Conservation (phyloP, 1,139 yeast species). For the Pichia sp. region DNA sequence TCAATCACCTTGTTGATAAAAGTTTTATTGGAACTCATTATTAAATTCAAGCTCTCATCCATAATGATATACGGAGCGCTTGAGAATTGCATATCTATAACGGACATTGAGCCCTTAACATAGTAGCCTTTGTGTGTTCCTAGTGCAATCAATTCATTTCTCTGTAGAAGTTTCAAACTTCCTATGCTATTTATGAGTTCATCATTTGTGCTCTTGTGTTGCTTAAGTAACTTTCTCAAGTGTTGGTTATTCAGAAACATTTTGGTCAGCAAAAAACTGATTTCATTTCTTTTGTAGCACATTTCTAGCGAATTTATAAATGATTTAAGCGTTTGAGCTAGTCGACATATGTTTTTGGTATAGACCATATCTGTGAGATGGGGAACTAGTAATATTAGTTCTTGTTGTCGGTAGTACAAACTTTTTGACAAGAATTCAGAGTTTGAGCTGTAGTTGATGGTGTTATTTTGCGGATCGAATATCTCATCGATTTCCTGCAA, state of each 20-base stretch:
- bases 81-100: conserved; percentile 35
- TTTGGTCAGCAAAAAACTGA: conserved; percentile 14
- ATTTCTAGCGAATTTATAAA: conserved; percentile 25
- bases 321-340: conserved; percentile 20
- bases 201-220: background rate
- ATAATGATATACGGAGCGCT: conserved; percentile 3
- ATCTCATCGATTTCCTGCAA: background rate
- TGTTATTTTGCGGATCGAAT: background rate
- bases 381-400: conserved; percentile 16
- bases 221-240: background rate
- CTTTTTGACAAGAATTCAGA: conserved; percentile 20
- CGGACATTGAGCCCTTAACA: conserved; percentile 42
- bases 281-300: conserved; percentile 25
- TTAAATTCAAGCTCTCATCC: conserved; percentile 10
- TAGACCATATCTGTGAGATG: conserved; percentile 15
- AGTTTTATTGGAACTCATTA: conserved; percentile 25
- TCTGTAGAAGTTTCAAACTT: conserved; percentile 42
- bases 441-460: background rate
- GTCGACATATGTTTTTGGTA: conserved; percentile 18
- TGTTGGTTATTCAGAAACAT: conserved; percentile 15
- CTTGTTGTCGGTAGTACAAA: conserved; percentile 21
- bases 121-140: conserved; percentile 36
- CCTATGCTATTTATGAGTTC: conserved; percentile 42
- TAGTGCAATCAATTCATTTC: conserved; percentile 40
- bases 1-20: conserved; percentile 31